Percentiles rank a stretch among this genome's conserved stretches.
These are phyloP conservation scores for Dendrobium officinale DNA, from an alignment of 106 monocot species.

Conservation along the genomic window DNA sequence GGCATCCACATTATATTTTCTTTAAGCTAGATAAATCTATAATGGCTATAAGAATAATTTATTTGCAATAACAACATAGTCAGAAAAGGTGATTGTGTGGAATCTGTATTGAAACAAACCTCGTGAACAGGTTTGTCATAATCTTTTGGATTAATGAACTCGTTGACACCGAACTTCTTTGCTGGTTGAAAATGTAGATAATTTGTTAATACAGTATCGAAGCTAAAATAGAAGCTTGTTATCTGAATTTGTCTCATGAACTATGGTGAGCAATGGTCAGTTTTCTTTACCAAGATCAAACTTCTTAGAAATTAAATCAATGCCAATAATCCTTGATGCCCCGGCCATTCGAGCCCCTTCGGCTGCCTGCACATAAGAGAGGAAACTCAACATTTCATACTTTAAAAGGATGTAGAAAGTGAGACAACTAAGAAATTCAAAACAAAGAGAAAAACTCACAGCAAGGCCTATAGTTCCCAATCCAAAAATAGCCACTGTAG, in stretches of 20 bases:
- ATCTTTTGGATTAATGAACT: slow-evolving; percentile 49
- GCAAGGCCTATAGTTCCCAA: slow-evolving; percentile 37
- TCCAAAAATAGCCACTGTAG: slow-evolving; percentile 31
- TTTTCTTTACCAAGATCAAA: slow-evolving; percentile 28
- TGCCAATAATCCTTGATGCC: slow-evolving; percentile 39
- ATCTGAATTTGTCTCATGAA: background rate
- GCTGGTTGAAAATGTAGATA: slow-evolving; percentile 5
- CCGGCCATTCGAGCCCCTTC: slow-evolving; percentile 39
- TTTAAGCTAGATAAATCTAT: background rate
- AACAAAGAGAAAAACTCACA: background rate
- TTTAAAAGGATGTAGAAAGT: background rate
- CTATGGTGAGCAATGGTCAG: background rate
- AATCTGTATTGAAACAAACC: slow-evolving; percentile 10
- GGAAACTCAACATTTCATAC: background rate
- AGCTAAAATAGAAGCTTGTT: background rate
- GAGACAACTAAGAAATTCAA: background rate
- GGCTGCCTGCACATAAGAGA: slow-evolving; percentile 21
- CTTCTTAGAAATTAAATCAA: slow-evolving; percentile 30
- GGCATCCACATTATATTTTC: background rate
- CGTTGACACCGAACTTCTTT: slow-evolving; percentile 38
- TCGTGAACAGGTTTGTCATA: slow-evolving; percentile 40
- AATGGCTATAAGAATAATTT: background rate
- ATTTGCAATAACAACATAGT: background rate
- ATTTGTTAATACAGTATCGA: background rate
- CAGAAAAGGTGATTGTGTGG: too few relatives aligned